Conservation (phyloP, 1,284 basidiomycete species). For the Amylostereum chailletii region DNA sequence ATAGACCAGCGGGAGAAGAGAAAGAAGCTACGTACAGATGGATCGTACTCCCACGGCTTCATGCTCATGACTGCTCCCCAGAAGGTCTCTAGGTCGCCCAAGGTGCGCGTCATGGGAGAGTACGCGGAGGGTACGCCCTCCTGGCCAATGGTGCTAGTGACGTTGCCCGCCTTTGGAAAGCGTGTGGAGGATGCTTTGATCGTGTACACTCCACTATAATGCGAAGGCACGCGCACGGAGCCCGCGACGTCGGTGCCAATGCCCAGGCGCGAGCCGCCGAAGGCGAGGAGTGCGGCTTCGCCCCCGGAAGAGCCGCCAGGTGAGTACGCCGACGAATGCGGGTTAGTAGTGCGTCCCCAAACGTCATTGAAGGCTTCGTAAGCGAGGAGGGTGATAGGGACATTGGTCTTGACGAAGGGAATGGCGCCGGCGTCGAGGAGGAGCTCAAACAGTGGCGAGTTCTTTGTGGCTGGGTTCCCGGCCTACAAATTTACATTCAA, state of each 20-base stretch:
- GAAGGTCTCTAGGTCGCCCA: conserved; percentile 60
- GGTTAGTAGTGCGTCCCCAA: conserved; percentile 63
- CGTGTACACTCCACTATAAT: conserved; percentile 60
- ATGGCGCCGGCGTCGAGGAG: conserved; percentile 65
- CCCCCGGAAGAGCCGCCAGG: conserved; percentile 68
- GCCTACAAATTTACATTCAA: neutral
- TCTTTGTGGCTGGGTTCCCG: conserved; percentile 26
- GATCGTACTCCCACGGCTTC: conserved; percentile 55
- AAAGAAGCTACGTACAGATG: conserved; percentile 29
- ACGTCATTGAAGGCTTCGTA: conserved; percentile 69
- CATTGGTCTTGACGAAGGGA: conserved; percentile 72
- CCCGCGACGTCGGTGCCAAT: conserved; percentile 71
- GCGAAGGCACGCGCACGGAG: conserved; percentile 67
- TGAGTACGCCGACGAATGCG: conserved; percentile 46
- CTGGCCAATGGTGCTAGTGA: conserved; percentile 31
- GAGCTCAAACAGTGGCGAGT: conserved; percentile 48
- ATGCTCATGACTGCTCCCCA: conserved; percentile 49
- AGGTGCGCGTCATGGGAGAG: conserved; percentile 62
- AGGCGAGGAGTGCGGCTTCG: conserved; percentile 61
- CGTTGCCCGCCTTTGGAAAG: conserved; percentile 10
- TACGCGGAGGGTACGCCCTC: conserved; percentile 50
- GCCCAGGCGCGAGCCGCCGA: conserved; percentile 63
- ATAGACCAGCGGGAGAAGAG: neutral
- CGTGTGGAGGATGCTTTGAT: conserved; percentile 39
- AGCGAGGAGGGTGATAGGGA: conserved; percentile 63